Evolutionary conservation across 345 rosid genomes (phyloP), one percentile per base, ranked within the genome.

Genomic region (Heritiera fomes): DNA sequence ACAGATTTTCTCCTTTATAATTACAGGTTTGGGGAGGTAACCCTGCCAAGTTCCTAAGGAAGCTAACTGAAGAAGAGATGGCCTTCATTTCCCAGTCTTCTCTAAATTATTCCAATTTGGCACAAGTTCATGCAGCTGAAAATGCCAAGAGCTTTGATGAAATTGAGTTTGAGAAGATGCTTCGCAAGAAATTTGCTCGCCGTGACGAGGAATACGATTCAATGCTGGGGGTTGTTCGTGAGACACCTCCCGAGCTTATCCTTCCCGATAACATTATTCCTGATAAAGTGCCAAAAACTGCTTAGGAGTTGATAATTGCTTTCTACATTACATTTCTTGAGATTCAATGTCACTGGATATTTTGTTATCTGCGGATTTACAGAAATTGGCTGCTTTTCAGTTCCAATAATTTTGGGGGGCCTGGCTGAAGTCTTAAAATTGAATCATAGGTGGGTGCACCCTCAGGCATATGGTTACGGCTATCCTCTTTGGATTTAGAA

Each of bases 1-100:
- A 63, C 43, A n/a, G 47, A n/a, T 43, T 11, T 62, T 49, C 8
- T 76, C 70, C 43, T 41, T 73, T n/a, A 4, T n/a, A 17, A 70
- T 49, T 69, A 65, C 85, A 92, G 98, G 91, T 94, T 20, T 94
- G 97, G 98, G 98, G 93, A 83, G 98, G 98, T 38, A 94, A 89
- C 81, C 98, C 98, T 34, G 98, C 97, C 60, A 88, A 65, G 85
- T 92, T 94, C 81, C 71, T 92, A 80, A 87, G 98, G 80, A 92
- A 92, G 86, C 88, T 94, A 61, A 89, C 94, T 4, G 97, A 94
- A 76, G 93, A 89, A 84, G 98, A 94, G 88, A 86, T 83, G 82
- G 88, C 90, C 63, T 92, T 94, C 78, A 90, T 94, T 83, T 87
- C 93, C 23, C 85, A 89, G 75, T 92, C 93, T 1, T 93, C 94